Conservation (phyloP, 2,329 filamentous ascomycete species). For the Cytospora paraplurivora region DNA sequence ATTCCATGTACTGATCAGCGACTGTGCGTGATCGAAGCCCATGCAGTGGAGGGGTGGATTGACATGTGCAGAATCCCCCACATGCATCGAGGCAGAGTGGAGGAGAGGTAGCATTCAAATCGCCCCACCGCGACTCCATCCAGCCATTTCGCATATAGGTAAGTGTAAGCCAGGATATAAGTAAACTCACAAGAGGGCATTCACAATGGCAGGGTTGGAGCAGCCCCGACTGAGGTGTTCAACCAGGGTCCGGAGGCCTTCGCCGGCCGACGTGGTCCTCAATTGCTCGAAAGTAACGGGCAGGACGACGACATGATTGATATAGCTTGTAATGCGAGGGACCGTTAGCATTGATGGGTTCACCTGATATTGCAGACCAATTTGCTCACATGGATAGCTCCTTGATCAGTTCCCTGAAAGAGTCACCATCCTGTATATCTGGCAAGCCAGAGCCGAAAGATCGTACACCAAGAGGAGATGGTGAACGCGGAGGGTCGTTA, state of each 20-base stretch:
- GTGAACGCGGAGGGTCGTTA: conserved; percentile 37
- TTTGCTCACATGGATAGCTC: conserved; percentile 62
- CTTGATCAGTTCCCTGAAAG: conserved; percentile 65
- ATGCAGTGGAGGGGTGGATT: neutral
- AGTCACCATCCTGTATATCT: conserved; percentile 58
- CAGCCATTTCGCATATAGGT: neutral
- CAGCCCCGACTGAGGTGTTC: conserved; percentile 64
- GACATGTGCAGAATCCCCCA: neutral
- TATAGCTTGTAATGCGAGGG: conserved; percentile 49
- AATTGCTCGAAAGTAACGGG: conserved; percentile 75
- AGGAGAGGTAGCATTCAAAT: neutral
- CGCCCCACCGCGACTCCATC: conserved; percentile 5
- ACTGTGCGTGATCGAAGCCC: neutral
- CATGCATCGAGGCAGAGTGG: neutral
- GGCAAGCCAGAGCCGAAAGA: conserved; percentile 46
- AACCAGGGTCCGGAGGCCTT: conserved; percentile 59
- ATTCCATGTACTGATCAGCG: conserved; percentile 12
- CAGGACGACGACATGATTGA: conserved; percentile 62
- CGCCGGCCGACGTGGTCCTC: conserved; percentile 65
- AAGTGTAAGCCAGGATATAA: conserved; percentile 8
- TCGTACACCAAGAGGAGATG: conserved; percentile 39
- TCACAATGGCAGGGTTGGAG: conserved; percentile 70
- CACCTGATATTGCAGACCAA: neutral
- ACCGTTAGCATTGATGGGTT: neutral
- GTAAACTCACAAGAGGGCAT: conserved; percentile 67